Percentiles rank a stretch among this genome's conserved stretches.
These are phyloP conservation scores for Ceratocystiopsis brevicomis DNA, from an alignment of 2,329 filamentous ascomycete species.

Conservation along the genomic window DNA sequence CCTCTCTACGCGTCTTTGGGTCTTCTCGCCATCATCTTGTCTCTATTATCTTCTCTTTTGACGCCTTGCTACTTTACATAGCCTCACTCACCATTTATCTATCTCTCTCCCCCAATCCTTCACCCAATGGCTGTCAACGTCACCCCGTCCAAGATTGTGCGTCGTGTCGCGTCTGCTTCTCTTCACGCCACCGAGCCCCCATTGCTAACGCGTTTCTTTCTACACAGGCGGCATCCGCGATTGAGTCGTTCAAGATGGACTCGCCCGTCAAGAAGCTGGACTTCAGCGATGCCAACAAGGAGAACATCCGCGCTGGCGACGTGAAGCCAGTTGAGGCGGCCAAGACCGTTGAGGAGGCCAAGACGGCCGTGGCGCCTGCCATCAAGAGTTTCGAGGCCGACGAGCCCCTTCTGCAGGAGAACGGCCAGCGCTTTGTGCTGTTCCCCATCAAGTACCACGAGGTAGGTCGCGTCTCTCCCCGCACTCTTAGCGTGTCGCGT, in stretches of 20 bases:
- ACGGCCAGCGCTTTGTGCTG: slow-evolving; percentile 86
- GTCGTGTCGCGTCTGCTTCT: slow-evolving; percentile 9
- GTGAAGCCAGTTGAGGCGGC: slow-evolving; percentile 23
- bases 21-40: neutral
- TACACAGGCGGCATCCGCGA: slow-evolving; percentile 60
- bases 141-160: slow-evolving; percentile 17
- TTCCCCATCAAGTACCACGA: slow-evolving; percentile 99
- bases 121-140: slow-evolving; percentile 46
- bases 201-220: slow-evolving; percentile 16
- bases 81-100: no score
- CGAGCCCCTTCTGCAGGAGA: slow-evolving; percentile 88
- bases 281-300: slow-evolving; percentile 58
- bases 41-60: neutral
- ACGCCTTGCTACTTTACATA: no score
- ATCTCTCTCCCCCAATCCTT: neutral
- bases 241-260: slow-evolving; percentile 82
- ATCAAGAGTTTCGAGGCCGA: slow-evolving; percentile 54
- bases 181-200: neutral
- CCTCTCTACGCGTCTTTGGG: slow-evolving; percentile 3
- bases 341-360: slow-evolving; percentile 27
- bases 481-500: slow-evolving; percentile 18
- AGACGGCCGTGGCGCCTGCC: slow-evolving; percentile 24
- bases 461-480: slow-evolving; percentile 40
- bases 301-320: slow-evolving; percentile 46
- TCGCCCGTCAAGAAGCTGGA: slow-evolving; percentile 81